A percentile compares a stretch with the other conserved stretches of the same genome.
Conservation (phyloP, 1,139 yeast species). For the Petasospora fabianii region DNA sequence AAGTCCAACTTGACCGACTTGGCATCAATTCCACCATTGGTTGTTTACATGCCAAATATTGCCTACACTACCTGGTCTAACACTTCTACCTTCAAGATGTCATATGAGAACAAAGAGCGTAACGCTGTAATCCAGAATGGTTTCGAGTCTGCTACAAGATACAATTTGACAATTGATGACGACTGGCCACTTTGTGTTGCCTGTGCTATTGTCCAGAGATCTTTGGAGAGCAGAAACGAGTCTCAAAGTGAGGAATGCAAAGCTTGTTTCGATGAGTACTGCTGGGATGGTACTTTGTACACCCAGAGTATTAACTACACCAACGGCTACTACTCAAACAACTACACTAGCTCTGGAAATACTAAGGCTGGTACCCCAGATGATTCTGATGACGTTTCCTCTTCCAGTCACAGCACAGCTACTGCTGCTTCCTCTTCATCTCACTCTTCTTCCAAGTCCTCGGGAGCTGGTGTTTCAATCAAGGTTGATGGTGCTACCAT, state of each 20-base stretch:
- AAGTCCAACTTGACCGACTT: constrained; percentile 59
- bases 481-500: constrained; percentile 5
- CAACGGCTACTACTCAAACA: constrained; percentile 11
- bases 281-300: constrained; percentile 66
- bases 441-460: constrained; percentile 1
- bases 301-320: constrained; percentile 3
- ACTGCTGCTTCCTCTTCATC: constrained; percentile 10
- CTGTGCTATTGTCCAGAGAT: constrained; percentile 84
- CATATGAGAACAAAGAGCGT: constrained; percentile 57
- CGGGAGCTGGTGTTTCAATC: constrained; percentile 5
- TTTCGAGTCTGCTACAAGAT: constrained; percentile 70
- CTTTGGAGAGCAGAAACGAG: constrained; percentile 66
- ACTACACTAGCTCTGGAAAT: constrained; percentile 11
- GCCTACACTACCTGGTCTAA: constrained; percentile 68
- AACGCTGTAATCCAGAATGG: constrained; percentile 70
- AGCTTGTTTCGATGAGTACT: constrained; percentile 66
- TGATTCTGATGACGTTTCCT: constrained; percentile 1
- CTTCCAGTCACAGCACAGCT: constrained; percentile 4
- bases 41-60: constrained; percentile 77
- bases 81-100: constrained; percentile 66
- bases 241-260: constrained; percentile 70
- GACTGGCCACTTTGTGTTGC: constrained; percentile 81
- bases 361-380: constrained; percentile 3
- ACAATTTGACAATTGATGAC: constrained; percentile 65
- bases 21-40: constrained; percentile 59